phyloP scores from a whole-genome alignment of 179 eudicot species.

The Corrigiola litoralis region DNA sequence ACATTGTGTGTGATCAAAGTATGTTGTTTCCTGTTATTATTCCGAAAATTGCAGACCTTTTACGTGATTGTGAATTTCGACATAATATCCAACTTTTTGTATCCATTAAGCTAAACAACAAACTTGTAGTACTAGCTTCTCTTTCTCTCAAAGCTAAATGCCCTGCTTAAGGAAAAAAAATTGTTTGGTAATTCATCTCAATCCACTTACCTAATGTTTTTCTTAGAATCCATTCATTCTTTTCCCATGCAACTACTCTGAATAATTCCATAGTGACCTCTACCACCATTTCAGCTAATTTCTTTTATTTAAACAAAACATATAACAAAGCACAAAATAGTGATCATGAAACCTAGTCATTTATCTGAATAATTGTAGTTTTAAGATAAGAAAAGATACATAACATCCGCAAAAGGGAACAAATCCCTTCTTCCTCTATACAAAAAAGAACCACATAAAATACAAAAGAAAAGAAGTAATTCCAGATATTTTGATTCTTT shows the following conservation, averaged over 20 bases:
- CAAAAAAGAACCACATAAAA: background rate
- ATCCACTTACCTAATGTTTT: slow-evolving; percentile 25
- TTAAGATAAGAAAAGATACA: slow-evolving; percentile 17
- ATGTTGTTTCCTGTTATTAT: background rate
- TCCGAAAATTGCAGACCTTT: background rate
- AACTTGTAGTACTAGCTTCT: slow-evolving; percentile 14
- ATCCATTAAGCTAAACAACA: slow-evolving; percentile 12
- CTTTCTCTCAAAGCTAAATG: slow-evolving; percentile 30
- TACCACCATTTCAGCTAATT: background rate
- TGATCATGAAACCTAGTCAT: background rate
- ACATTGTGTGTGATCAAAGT: background rate
- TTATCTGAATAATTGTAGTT: slow-evolving; percentile 6
- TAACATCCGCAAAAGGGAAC: slow-evolving; percentile 19
- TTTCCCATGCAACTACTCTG: slow-evolving; percentile 1
- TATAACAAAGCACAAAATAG: background rate
- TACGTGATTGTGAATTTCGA: background rate
- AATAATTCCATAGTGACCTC: background rate
- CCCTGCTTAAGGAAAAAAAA: slow-evolving; percentile 21
- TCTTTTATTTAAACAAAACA: background rate
- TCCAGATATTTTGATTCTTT: slow-evolving; percentile 18
- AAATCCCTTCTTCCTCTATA: slow-evolving; percentile 19
- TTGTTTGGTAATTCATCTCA: slow-evolving; percentile 36
- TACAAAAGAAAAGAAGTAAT: background rate
- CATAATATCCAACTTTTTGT: background rate
- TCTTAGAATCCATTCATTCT: background rate